Base-by-base conservation (phyloP, 768 basidiomycete species). In the Podaxis mareebaensis region DNA sequence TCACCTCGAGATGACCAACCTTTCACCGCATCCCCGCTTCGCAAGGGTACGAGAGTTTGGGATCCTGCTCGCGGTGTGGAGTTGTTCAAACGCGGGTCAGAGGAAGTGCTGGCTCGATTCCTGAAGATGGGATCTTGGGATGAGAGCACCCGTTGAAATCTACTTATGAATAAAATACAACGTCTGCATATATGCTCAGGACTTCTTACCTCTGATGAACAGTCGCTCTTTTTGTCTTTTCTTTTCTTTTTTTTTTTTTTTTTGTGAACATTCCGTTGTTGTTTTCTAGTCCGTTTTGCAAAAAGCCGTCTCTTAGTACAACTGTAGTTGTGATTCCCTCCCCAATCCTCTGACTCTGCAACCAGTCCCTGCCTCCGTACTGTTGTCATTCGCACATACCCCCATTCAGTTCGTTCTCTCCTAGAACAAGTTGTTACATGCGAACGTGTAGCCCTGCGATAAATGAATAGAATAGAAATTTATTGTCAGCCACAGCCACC, bases 1-100 rank as follows among this genome's bases (percentile, higher is more conserved):
- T 85, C 84, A 15, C 82, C 85, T 11, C 71, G 77, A 26, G 84
- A 83, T 49, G 75, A 73, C 7, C 73, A 74, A 24, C 70, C 77
- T 7, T 60, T 72, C 40, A 28, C 63, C 17, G 70, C 76, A 10
- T 65, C 66, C 13, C 73, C 80, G 2, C 56, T 72, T 40, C 74
- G 77, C 54, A 85, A 83, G 68, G 80, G 82, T 22, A 83, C 82
- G 2, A 83, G 93, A 22, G 88, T 91, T 4, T 96, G 91, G 87
- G 93, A 95, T 71, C 94, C 94, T 17, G 87, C 88, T 10, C 87
- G 93, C 22, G 90, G 89, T 49, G 87, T 95, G 2, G 94, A 96
- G 64, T 69, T 91, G 44, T 94, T 95, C 77, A 95, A 94, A 74
- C 85, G 85, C 57, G 90, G 90, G 13, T 94, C 93, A 2, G 93